Conservation (phyloP, 2,329 filamentous ascomycete species). For the Fusarium agapanthi region DNA sequence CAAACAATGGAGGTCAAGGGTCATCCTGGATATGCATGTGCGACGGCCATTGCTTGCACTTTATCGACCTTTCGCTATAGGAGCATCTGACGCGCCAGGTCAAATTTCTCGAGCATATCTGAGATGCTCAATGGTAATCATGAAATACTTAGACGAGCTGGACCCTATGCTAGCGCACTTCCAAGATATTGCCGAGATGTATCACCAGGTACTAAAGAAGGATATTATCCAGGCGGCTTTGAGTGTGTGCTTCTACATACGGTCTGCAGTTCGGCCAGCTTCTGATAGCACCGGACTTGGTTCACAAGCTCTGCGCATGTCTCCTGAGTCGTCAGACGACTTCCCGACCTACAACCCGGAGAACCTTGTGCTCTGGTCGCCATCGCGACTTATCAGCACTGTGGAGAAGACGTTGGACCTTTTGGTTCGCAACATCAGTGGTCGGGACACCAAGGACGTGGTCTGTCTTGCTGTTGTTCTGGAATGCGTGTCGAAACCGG, state of each 20-base stretch:
- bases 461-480: conserved; percentile 59
- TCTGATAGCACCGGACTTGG: conserved; percentile 43
- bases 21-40: conserved; percentile 63
- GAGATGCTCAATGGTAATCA: conserved; percentile 63
- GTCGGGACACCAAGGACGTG: conserved; percentile 61
- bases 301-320: conserved; percentile 46
- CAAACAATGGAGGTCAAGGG: conserved; percentile 61
- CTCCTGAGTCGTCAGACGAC: conserved; percentile 48
- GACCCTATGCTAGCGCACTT: conserved; percentile 58
- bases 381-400: conserved; percentile 51
- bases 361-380: conserved; percentile 54
- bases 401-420: conserved; percentile 59
- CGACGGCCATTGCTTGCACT: conserved; percentile 61
- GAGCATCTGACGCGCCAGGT: conserved; percentile 58
- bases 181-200: conserved; percentile 60
- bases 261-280: conserved; percentile 43
- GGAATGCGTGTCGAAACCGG: conserved; percentile 53
- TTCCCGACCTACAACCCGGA: conserved; percentile 47
- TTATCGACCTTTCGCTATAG: conserved; percentile 64
- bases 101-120: conserved; percentile 63
- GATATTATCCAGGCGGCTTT: conserved; percentile 65
- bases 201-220: conserved; percentile 61
- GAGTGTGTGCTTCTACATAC: conserved; percentile 65
- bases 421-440: conserved; percentile 56
- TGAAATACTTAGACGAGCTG: conserved; percentile 64